Percentiles rank a stretch among this genome's conserved stretches.
Conservation (phyloP, 495 filamentous ascomycete species). For the Podospora bellae-mahoneyi region DNA sequence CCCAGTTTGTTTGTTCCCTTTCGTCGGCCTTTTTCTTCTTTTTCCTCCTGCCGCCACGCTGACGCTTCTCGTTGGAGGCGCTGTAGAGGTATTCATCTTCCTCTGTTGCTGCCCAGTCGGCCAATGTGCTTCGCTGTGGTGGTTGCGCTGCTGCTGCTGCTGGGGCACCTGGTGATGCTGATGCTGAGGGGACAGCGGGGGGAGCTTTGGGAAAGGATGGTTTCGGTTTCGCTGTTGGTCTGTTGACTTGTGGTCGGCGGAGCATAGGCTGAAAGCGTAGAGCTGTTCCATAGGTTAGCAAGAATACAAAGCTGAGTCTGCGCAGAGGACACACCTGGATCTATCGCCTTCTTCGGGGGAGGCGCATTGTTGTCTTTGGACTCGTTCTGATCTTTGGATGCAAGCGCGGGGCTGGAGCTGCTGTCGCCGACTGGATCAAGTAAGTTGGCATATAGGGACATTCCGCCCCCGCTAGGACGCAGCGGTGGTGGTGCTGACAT, state of each 20-base stretch:
- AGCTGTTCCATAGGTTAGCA: conserved; percentile 32
- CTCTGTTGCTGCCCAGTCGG: conserved; percentile 74
- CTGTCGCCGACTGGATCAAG: conserved; percentile 45
- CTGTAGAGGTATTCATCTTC: conserved; percentile 59
- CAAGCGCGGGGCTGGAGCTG: conserved; percentile 49
- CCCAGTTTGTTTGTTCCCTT: conserved; percentile 72
- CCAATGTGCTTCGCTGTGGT: conserved; percentile 62
- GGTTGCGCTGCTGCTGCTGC: conserved; percentile 5
- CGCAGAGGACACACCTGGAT: conserved; percentile 39
- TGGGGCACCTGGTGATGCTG: conserved; percentile 10
- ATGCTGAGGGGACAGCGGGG: conserved; percentile 21
- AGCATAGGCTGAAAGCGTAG: conserved; percentile 79
- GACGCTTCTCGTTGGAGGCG: conserved; percentile 55
- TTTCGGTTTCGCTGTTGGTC: conserved; percentile 65
- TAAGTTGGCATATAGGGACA: conserved; percentile 58
- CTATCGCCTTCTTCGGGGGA: conserved; percentile 67
- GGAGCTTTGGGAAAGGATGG: conserved; percentile 48
- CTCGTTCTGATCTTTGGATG: conserved; percentile 75
- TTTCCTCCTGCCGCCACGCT: conserved; percentile 79
- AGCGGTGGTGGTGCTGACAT: conserved; percentile 24
- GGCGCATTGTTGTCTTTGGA: conserved; percentile 62
- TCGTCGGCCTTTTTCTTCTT: conserved; percentile 71
- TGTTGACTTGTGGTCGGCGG: conserved; percentile 62
- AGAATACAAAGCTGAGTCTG: background rate
- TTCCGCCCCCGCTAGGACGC: conserved; percentile 33